Conservation (phyloP, 202 grass and related monocot genomes). For the Musa balbisiana region DNA sequence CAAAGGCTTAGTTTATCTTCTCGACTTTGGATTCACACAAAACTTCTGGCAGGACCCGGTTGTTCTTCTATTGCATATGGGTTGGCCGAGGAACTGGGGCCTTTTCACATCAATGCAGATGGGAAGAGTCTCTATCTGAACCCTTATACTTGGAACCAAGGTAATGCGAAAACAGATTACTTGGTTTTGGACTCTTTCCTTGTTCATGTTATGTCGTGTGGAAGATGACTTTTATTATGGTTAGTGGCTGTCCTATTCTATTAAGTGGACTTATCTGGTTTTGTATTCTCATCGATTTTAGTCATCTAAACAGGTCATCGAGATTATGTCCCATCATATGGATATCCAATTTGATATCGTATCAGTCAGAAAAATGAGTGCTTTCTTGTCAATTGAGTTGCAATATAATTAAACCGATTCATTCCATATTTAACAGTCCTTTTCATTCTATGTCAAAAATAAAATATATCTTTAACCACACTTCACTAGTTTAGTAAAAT, state of each 20-base stretch:
- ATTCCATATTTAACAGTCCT: neutral
- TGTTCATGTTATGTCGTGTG: neutral
- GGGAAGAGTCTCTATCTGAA: slow-evolving; percentile 79
- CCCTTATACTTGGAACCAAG: slow-evolving; percentile 95
- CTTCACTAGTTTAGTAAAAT: neutral
- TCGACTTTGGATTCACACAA: neutral
- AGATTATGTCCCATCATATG: neutral
- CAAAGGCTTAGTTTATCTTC: neutral
- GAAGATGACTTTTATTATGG: neutral
- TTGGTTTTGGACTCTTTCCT: neutral
- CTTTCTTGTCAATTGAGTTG: neutral
- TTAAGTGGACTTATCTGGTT: neutral
- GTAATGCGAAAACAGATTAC: slow-evolving; percentile 21
- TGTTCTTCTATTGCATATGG: slow-evolving; percentile 95
- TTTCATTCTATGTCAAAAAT: neutral
- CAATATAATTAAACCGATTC: neutral
- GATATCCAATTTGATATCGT: neutral
- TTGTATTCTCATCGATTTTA: neutral
- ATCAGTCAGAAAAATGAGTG: neutral
- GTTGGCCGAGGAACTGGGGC: slow-evolving; percentile 81
- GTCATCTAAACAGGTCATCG: neutral
- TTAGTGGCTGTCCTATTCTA: neutral
- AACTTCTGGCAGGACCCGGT: slow-evolving; percentile 53
- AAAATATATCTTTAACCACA: neutral
- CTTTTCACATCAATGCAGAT: slow-evolving; percentile 92